Base-by-base conservation (phyloP, 495 filamentous ascomycete genomes). In the Penicillium crystallinum region DNA sequence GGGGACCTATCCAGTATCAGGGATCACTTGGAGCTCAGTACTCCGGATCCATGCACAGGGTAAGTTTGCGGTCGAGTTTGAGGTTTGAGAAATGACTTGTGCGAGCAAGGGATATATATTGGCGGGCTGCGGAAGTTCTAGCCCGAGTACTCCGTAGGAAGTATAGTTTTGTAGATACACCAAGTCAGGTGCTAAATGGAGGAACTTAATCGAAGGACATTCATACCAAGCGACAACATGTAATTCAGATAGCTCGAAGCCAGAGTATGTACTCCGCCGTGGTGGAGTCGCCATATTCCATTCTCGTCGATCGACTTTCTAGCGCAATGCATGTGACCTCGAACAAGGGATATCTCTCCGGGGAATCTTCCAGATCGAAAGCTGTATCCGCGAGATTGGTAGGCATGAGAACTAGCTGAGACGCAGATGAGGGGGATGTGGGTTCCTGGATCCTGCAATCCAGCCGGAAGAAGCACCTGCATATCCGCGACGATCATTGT, bases 401-500 rank as follows among this genome's bases (percentile, higher is more conserved):
- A 49, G 29, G 17, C 22, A 30, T 22, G 9, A 34, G 27, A 27
- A 49, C n/a, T 49, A n/a, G 46, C 18, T 55, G 37, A 54, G 51
- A 58, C 47, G 15, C 40, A 40, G 45, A 58, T 60, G 38, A 25
- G 34, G 45, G 33, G 38, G 48, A 23, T 33, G 38, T 42, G 56
- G 38, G 44, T 30, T 58, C 29, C 46, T 50, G 43, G 34, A 44
- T 46, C 30, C 39, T 50, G 46, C 52, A 54, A 50, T 48, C 38
- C 52, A 49, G 46, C 54, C 59, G 59, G 60, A 63, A 53, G 59
- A 52, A 52, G 43, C 49, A 63, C 49, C 31, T 55, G 54, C 59
- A 58, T 55, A 58, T 61, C 62, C 62, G 59, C 31, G 47, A 29
- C 49, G 55, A 64, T 62, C 48, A 46, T 34, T 55, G 50, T 41